phyloP scores from a whole-genome alignment of 1,284 basidiomycete genomes.

The Tilletia horrida region DNA sequence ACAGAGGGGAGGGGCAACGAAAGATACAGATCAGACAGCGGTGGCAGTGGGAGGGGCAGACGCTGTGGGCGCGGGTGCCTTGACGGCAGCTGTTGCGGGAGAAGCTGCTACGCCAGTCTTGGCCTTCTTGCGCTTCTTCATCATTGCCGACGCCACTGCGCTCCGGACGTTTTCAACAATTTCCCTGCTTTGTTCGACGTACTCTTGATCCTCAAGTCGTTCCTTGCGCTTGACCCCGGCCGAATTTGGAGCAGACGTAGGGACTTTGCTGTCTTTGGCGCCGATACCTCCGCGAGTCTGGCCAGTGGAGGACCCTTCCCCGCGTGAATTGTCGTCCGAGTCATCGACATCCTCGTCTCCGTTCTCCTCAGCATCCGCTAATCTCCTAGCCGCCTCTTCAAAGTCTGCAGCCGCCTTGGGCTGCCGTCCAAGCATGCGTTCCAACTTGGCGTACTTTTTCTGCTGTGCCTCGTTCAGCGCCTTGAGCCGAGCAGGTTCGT shows the following conservation, averaged over 20 bases:
- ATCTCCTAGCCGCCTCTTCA: constrained; percentile 48
- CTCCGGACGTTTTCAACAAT: constrained; percentile 87
- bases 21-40: too few species aligned
- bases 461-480: constrained; percentile 65
- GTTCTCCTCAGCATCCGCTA: constrained; percentile 46
- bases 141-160: constrained; percentile 71
- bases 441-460: constrained; percentile 78
- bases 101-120: constrained; percentile 15
- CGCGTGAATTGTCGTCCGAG: constrained; percentile 19
- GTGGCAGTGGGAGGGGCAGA: too few species aligned
- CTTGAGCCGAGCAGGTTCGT: constrained; percentile 75
- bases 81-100: background rate
- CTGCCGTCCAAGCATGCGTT: constrained; percentile 56
- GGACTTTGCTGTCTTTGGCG: constrained; percentile 50
- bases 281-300: too few species aligned
- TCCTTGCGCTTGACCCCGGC: constrained; percentile 68
- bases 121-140: constrained; percentile 33
- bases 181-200: constrained; percentile 84
- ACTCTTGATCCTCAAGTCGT: constrained; percentile 86
- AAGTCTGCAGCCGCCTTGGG: constrained; percentile 49
- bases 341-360: constrained; percentile 37
- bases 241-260: constrained; percentile 28
- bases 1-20: too few species aligned
- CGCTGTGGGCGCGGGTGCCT: too few species aligned
- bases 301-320: background rate